Conservation (phyloP, 148 eudicot genomes). For the Arbutus unedo region DNA sequence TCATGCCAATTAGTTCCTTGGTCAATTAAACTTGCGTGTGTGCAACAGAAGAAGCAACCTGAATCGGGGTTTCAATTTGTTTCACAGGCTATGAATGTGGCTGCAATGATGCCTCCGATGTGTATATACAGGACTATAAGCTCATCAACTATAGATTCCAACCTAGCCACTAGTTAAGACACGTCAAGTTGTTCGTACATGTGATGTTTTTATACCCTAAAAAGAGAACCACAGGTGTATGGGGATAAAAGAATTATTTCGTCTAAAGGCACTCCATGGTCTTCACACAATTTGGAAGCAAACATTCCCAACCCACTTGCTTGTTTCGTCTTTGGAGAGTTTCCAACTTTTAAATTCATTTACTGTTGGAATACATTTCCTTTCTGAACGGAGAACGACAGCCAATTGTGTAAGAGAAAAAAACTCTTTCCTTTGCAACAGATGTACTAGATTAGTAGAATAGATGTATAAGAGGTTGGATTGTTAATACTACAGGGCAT, state of each 20-base stretch:
- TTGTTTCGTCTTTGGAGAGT: constrained; percentile 7
- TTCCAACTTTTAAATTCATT: not conserved
- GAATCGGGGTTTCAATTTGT: not conserved
- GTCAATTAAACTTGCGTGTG: not conserved
- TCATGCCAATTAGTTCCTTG: not conserved
- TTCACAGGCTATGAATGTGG: not conserved
- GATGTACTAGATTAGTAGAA: not conserved
- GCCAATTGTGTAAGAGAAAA: not conserved
- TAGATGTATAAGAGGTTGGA: not conserved
- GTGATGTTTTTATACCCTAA: not conserved
- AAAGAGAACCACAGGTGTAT: not conserved
- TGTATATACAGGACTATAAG: not conserved
- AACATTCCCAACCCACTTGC: not conserved
- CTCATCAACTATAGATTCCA: not conserved
- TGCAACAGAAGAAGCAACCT: not conserved
- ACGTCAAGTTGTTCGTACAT: not conserved
- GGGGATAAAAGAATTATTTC: not conserved
- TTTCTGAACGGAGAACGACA: not conserved
- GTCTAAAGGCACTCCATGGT: not conserved
- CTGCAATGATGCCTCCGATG: not conserved
- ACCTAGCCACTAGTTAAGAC: not conserved
- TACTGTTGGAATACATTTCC: not conserved
- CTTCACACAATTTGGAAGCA: not conserved
- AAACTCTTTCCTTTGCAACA: not conserved
- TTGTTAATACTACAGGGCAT: not conserved